Evolutionary conservation across 2,329 filamentous ascomycete genomes (phyloP), one percentile per base, ranked within the genome.

Genomic region (Epichloe coenophiala): DNA sequence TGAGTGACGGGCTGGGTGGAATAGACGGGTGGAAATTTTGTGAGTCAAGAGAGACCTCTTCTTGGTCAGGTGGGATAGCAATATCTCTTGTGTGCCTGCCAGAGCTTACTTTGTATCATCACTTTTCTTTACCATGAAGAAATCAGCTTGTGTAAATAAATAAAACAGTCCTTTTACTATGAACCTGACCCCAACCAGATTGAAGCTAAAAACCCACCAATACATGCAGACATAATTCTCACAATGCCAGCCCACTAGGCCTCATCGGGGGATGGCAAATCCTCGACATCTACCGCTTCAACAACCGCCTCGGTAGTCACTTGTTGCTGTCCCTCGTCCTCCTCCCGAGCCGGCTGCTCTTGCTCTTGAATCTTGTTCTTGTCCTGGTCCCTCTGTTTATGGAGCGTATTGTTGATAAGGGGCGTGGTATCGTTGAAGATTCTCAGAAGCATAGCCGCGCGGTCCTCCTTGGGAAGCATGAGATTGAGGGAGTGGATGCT

Each of bases 401-500:
- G 71, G 41, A 78, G 67, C 15, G 72, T 74, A 58, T 78, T 78
- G 64, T 93, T 94, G 55, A 95, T 77, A 45, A 95, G 75, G 4
- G 88, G 88, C 0, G 86, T 84, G 31, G 84, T 84, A 59, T 97
- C 91, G 63, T 96, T 94, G 71, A 84, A 98, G 54, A 98, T 75
- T 21, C 93, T 78, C 56, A 97, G 74, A 58, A 97, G 71, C 88
- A 97, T 94, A 1, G 93, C 93, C 23, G 82, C 84, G 15, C 93
- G 81, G 57, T 98, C 93, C 66, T 98, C 93, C 72, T 98, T 98
- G 47, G 93, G 91, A 62, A 98, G 75, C 93, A 98, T 98, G 49
- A 98, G 78, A 66, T 98, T 98, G 53, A 97, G 75, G 19, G 86
- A 91, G 59, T 90, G 83, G 54, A 95, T 78, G 64, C 89, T 94